Evolutionary conservation across 202 grass and related monocot genomes (phyloP).

Genomic region (Setaria viridis): DNA sequence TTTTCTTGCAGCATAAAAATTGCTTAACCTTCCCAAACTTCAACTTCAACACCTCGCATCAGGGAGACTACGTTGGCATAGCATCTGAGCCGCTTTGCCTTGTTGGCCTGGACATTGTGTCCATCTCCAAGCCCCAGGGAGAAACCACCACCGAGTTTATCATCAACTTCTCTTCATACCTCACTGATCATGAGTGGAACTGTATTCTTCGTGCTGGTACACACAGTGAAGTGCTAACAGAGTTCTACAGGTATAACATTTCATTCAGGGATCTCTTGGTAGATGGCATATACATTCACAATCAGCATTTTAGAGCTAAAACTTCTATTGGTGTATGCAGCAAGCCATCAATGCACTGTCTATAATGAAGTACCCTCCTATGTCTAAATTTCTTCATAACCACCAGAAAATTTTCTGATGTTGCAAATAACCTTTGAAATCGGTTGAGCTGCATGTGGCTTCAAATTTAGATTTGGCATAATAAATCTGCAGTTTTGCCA

Average conservation of each 20-base stretch:
- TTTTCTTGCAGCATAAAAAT: slow-evolving; percentile 43
- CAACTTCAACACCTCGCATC: slow-evolving; percentile 83
- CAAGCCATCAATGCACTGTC: not conserved
- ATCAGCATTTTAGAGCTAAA: not conserved
- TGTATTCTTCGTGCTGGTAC: slow-evolving; percentile 39
- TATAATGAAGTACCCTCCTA: not conserved
- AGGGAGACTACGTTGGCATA: slow-evolving; percentile 81
- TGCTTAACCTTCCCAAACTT: slow-evolving; percentile 50
- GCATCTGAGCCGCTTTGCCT: slow-evolving; percentile 71
- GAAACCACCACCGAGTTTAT: slow-evolving; percentile 61
- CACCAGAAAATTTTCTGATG: not conserved
- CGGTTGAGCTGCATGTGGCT: not conserved
- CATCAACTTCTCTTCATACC: slow-evolving; percentile 62
- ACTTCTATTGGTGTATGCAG: not conserved
- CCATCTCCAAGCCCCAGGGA: slow-evolving; percentile 53
- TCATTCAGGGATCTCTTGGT: not conserved
- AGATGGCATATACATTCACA: not conserved
- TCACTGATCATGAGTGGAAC: slow-evolving; percentile 68
- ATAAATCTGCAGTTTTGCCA: not conserved
- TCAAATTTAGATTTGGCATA: not conserved
- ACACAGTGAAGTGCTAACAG: slow-evolving; percentile 48
- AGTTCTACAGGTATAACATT: slow-evolving; percentile 69
- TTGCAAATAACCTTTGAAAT: not conserved
- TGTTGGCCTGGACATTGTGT: slow-evolving; percentile 87
- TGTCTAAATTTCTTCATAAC: not conserved